Percentiles rank a stretch among this genome's conserved stretches.
These are phyloP conservation scores for Oehlia diaphana DNA, from an alignment of 192 early-diverging fungal species.

Conservation along the genomic window DNA sequence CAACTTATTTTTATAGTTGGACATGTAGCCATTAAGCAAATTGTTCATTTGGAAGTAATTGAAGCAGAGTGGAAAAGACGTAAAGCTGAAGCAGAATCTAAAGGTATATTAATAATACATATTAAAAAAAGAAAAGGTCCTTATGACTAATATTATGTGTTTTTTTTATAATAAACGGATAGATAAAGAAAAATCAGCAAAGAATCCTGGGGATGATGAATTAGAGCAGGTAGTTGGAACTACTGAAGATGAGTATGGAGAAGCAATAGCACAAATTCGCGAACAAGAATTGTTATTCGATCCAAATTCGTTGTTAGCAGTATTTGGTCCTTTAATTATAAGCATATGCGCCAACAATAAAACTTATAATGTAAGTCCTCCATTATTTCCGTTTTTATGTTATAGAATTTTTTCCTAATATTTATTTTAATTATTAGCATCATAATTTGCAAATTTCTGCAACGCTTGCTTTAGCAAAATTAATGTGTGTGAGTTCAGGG, in stretches of 20 bases:
- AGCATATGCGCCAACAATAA: conserved; percentile 82
- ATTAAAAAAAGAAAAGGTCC: neutral
- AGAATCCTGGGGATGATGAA: conserved; percentile 70
- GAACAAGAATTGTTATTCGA: conserved; percentile 92
- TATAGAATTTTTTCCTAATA: neutral
- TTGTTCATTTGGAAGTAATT: conserved; percentile 92
- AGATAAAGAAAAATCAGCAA: conserved; percentile 30
- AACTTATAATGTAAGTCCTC: conserved; percentile 67
- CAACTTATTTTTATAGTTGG: conserved; percentile 92
- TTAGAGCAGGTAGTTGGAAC: conserved; percentile 91
- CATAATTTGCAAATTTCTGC: conserved; percentile 87
- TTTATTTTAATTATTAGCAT: conserved; percentile 51
- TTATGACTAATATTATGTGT: neutral
- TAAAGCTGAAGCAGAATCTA: conserved; percentile 46
- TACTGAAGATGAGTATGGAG: conserved; percentile 94
- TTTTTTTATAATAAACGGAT: neutral
- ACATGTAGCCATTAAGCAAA: conserved; percentile 95
- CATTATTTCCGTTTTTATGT: neutral
- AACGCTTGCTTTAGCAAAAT: conserved; percentile 85
- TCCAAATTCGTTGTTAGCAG: conserved; percentile 68
- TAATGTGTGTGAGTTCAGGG: conserved; percentile 95
- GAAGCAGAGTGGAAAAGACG: conserved; percentile 92
- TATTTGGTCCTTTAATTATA: conserved; percentile 80
- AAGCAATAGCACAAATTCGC: conserved; percentile 81
- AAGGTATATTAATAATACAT: neutral